A percentile compares a stretch with the other conserved stretches of the same genome.
These are phyloP conservation scores for Chenopodium berlandieri DNA, from an alignment of 148 eudicot genomes.

Conservation along the genomic window DNA sequence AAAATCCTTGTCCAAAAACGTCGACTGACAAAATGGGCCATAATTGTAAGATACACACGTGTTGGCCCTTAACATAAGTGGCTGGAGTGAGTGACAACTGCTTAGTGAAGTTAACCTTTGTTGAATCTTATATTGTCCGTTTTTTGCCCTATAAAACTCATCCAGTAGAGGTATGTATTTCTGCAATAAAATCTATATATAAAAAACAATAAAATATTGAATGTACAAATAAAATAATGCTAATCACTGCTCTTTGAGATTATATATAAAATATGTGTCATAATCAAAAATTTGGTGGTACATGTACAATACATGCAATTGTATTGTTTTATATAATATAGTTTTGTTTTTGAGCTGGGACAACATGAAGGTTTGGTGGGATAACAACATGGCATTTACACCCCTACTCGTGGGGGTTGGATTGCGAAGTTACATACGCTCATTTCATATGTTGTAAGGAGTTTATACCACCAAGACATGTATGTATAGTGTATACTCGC, in stretches of 20 bases:
- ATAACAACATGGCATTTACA: not conserved
- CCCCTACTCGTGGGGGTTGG: not conserved
- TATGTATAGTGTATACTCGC: too few species aligned
- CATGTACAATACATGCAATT: too few species aligned
- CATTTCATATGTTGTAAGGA: not conserved
- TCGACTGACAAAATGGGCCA: conserved; percentile 11
- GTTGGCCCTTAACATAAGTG: conserved; percentile 4
- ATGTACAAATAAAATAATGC: too few species aligned
- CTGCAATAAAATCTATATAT: too few species aligned
- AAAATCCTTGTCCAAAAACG: conserved; percentile 9
- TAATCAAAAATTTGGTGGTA: conserved; percentile 9
- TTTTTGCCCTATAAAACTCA: too few species aligned
- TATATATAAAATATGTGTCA: not conserved
- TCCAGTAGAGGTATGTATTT: too few species aligned
- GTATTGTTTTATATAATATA: not conserved
- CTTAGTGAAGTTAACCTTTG: not conserved
- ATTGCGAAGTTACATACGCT: not conserved
- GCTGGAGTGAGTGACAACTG: not conserved
- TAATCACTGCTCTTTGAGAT: conserved; percentile 14
- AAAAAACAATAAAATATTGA: too few species aligned
- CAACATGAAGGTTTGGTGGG: not conserved
- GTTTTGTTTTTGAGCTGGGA: not conserved
- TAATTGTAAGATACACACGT: conserved; percentile 21
- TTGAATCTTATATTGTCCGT: not conserved
- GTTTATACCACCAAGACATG: not conserved